A percentile compares a stretch with the other conserved stretches of the same genome.
phyloP scores from a whole-genome alignment of 2,329 filamentous ascomycete species.

The Alternaria sp. region DNA sequence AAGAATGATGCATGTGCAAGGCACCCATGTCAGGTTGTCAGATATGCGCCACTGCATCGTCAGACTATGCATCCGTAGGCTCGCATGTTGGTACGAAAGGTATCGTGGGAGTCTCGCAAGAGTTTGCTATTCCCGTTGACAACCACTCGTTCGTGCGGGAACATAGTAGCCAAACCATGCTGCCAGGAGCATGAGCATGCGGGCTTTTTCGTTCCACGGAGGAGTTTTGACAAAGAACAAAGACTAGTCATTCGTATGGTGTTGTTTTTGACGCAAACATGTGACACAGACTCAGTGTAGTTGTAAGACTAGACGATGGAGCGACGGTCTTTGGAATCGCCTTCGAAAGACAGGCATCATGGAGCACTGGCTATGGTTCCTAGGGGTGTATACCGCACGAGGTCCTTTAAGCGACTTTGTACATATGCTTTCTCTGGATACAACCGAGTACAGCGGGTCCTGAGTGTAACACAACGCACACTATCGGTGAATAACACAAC shows the following conservation, averaged over 20 bases:
- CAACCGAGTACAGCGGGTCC: neutral
- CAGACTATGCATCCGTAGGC: neutral
- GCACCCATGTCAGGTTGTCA: neutral
- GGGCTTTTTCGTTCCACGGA: neutral
- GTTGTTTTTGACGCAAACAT: neutral
- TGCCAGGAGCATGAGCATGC: neutral
- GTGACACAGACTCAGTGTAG: neutral
- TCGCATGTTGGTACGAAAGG: neutral
- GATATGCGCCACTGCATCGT: neutral
- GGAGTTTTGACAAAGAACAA: neutral
- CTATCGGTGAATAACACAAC: neutral
- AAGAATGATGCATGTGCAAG: neutral
- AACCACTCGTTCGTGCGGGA: neutral
- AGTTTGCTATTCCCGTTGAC: neutral
- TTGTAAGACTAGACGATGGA: neutral
- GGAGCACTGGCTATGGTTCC: neutral
- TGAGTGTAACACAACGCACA: neutral
- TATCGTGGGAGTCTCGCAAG: neutral
- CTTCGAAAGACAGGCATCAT: neutral
- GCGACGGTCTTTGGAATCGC: neutral
- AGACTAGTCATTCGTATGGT: neutral
- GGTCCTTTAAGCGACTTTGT: neutral
- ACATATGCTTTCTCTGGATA: neutral
- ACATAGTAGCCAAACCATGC: neutral
- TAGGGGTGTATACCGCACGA: neutral